Evolutionary conservation across 331 rosid genomes (phyloP), one percentile per base, ranked within the genome.

Genomic region (Cucumis variabilis): DNA sequence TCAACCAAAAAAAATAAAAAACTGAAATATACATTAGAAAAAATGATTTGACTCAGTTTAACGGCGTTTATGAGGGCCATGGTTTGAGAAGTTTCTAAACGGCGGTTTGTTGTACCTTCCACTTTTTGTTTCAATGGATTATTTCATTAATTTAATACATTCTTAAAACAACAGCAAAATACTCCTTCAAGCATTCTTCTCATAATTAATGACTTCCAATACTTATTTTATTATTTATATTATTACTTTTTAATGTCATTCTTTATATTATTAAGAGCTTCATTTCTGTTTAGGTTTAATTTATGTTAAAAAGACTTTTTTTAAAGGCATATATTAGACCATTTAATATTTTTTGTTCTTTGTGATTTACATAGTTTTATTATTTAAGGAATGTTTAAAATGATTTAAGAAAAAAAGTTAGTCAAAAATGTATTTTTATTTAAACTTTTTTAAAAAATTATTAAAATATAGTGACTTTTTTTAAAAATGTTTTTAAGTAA

Each of bases 151-250:
- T n/a, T 74, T 33, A 44, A 75, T 75, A 46, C 37, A 77, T 77
- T 25, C 83, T 78, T 78, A 25, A 51, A 78, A 78, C 15, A 78
- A 14, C 83, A 78, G 83, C 83, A 77, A 77, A 77, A 77, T 77
- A 77, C 65, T 77, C 65, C 15, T 77, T 15, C 16, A 77, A 77
- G 83, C 83, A 78, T 78, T 78, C 65, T 51, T 78, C 19, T 78
- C 66, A 50, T 50, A 48, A 50, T 78, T 24, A 78, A 78, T 50
- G 24, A 76, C 30, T 46, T 74, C 19, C 19, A 5, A 21, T 74
- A 74, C 23, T 20, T 74, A 19, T 41, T 20, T 41, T 0, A 19
- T 41, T 74, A 41, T 41, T 74, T 5, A 19, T 74, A 20, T 41
- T 30, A 4, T 55, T 55, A 55, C 12, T 55, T 55, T 55, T 55